Evolutionary conservation across 2,329 filamentous ascomycete genomes (phyloP).

Genomic region (Aspergillus neotritici): DNA sequence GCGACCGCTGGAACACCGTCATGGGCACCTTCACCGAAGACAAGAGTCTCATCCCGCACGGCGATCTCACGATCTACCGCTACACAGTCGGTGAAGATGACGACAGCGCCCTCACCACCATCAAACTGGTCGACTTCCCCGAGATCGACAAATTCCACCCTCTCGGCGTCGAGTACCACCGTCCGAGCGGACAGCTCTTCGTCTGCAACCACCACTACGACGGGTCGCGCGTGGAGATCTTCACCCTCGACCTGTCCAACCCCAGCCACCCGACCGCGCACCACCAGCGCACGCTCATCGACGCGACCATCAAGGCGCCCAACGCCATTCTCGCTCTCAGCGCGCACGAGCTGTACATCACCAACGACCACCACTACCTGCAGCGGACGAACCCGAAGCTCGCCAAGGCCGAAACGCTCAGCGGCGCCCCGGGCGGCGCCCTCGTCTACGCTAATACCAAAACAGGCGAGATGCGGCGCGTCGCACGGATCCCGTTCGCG

Average conservation of each 20-base stretch:
- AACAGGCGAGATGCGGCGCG: conserved; percentile 2
- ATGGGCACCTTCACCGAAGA: conserved; percentile 7
- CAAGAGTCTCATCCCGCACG: background rate
- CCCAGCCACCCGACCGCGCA: background rate
- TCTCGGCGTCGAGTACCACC: conserved; percentile 13
- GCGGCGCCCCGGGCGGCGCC: conserved; percentile 4
- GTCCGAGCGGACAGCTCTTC: conserved; percentile 6
- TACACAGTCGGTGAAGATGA: background rate
- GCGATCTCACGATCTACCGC: conserved; percentile 4
- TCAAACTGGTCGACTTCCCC: conserved; percentile 5
- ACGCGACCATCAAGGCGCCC: conserved; percentile 8
- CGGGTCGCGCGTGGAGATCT: conserved; percentile 13
- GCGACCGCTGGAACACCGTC: conserved; percentile 10
- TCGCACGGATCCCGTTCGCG: conserved; percentile 11
- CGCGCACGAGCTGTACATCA: conserved; percentile 11
- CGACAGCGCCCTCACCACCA: background rate
- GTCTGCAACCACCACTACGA: conserved; percentile 12
- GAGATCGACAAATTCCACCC: conserved; percentile 10
- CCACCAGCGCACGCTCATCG: conserved; percentile 3
- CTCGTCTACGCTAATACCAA: conserved; percentile 10
- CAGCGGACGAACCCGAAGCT: background rate
- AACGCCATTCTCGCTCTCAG: conserved; percentile 11
- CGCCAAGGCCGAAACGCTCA: conserved; percentile 9
- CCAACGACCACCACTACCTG: conserved; percentile 13
- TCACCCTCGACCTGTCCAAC: conserved; percentile 6